Evolutionary conservation across 2,329 filamentous ascomycete genomes (phyloP).

Genomic region (Knufia fluminis): DNA sequence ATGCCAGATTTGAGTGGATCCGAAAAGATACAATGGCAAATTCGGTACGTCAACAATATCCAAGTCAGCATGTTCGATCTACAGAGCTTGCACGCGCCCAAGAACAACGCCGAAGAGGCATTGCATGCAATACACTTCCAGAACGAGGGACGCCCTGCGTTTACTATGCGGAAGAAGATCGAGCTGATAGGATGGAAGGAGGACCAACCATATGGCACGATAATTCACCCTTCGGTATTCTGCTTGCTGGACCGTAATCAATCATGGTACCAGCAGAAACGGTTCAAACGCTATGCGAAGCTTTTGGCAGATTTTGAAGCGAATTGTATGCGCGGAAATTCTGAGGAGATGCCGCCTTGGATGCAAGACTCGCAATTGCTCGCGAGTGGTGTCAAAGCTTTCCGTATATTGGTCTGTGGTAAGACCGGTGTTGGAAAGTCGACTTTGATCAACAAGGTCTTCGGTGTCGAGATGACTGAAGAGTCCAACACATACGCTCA

Average conservation of each 20-base stretch:
- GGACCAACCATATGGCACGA: slow-evolving; percentile 18
- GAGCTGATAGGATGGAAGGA: not conserved
- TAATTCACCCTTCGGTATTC: slow-evolving; percentile 29
- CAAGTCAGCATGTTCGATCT: slow-evolving; percentile 18
- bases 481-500: slow-evolving; percentile 23
- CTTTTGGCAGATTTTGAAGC: slow-evolving; percentile 18
- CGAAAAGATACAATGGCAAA: slow-evolving; percentile 19
- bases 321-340: slow-evolving; percentile 22
- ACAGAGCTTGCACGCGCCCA: slow-evolving; percentile 12
- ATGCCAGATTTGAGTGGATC: slow-evolving; percentile 13
- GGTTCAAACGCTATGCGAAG: slow-evolving; percentile 21
- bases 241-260: slow-evolving; percentile 26
- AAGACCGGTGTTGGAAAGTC: slow-evolving; percentile 28
- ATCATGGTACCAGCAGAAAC: slow-evolving; percentile 23
- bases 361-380: slow-evolving; percentile 21
- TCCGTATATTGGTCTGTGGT: slow-evolving; percentile 29
- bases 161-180: no score
- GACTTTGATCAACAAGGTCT: slow-evolving; percentile 27
- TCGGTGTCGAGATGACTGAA: slow-evolving; percentile 26
- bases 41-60: slow-evolving; percentile 16
- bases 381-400: slow-evolving; percentile 22
- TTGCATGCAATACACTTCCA: slow-evolving; percentile 17
- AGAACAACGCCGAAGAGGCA: slow-evolving; percentile 8
- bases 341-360: slow-evolving; percentile 24
- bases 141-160: no score